Evolutionary conservation across 1,284 basidiomycete genomes (phyloP), one percentile per base, ranked within the genome.

Genomic region (Naganishia sp.): DNA sequence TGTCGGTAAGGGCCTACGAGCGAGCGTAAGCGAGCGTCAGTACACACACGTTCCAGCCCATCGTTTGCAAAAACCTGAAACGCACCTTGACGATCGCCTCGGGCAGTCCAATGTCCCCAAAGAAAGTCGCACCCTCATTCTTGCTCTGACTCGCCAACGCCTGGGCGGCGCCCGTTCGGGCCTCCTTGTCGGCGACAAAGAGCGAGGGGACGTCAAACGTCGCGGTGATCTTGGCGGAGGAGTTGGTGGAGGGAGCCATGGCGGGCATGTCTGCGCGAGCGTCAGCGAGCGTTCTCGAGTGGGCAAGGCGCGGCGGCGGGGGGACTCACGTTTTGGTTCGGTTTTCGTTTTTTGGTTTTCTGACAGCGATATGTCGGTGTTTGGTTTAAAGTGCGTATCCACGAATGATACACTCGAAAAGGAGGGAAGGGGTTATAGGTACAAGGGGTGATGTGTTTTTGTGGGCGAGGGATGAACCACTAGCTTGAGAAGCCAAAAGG

Each of bases 111-210:
- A 88, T 83, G 73, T 87, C 83, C 73, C 85, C 84, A 76, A 98
- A 86, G 75, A 88, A 89, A 71, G 87, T 81, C 71, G 92, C 89
- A 76, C 94, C 94, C 72, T 94, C 87, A 82, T 90, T 90, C 87
- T 91, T 86, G 73, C 85, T 86, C 76, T 85, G 81, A 66, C 86
- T 84, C 73, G 86, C 88, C 73, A 97, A 85, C 65, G 87, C 83
- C 72, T 85, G 81, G 70, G 85, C 87, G 50, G 90, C 87, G 67
- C 87, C 82, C 57, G 86, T 85, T 76, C 90, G 88, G 66, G 85
- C 81, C 54, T 74, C 76, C 75, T 79, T 78, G 77, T 81, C 80
- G 67, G 76, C 78, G 57, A 73, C 77, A 69, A 80, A 80, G 63
- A 81, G 75, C 67, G 79, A 72, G 68, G 76, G 71, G 66, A 76